Percentiles rank a stretch among this genome's conserved stretches.
Conservation (phyloP, 768 basidiomycete species). For the Coprinellus aureogranulatus region DNA sequence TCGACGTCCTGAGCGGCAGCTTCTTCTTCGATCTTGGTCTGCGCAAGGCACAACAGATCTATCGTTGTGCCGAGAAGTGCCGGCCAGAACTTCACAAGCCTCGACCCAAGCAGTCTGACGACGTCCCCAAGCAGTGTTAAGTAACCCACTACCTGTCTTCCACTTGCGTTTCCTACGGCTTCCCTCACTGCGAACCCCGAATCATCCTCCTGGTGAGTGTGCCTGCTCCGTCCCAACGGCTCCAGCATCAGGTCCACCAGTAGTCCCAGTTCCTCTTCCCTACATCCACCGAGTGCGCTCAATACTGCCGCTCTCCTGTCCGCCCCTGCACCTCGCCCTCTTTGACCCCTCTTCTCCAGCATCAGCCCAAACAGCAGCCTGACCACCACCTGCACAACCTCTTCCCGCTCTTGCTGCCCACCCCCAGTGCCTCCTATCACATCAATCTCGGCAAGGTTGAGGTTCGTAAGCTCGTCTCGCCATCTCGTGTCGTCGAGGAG, state of each 20-base stretch:
- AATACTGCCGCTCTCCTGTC: constrained; percentile 77
- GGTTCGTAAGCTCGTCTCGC: constrained; percentile 79
- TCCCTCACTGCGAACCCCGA: constrained; percentile 18
- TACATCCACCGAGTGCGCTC: constrained; percentile 64
- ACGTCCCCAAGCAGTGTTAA: constrained; percentile 83
- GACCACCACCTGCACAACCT: constrained; percentile 67
- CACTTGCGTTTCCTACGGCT: constrained; percentile 28
- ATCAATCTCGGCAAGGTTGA: constrained; percentile 62
- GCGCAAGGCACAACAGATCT: constrained; percentile 63
- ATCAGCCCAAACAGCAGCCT: constrained; percentile 86
- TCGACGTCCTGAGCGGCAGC: constrained; percentile 23
- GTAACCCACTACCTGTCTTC: constrained; percentile 81
- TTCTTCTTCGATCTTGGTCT: constrained; percentile 38
- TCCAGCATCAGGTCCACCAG: constrained; percentile 87
- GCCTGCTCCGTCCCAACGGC: constrained; percentile 48
- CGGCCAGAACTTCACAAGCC: constrained; percentile 70
- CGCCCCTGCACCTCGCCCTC: constrained; percentile 44
- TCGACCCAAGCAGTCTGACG: constrained; percentile 75
- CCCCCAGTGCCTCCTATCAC: neutral
- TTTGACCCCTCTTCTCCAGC: constrained; percentile 72
- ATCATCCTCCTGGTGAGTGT: constrained; percentile 15
- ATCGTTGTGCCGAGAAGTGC: constrained; percentile 68
- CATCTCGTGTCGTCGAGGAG: constrained; percentile 85
- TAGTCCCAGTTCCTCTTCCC: constrained; percentile 67
- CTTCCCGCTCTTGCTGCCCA: constrained; percentile 49